Base-by-base conservation (phyloP, 345 rosid species). In the Gossypioides kirkii region DNA sequence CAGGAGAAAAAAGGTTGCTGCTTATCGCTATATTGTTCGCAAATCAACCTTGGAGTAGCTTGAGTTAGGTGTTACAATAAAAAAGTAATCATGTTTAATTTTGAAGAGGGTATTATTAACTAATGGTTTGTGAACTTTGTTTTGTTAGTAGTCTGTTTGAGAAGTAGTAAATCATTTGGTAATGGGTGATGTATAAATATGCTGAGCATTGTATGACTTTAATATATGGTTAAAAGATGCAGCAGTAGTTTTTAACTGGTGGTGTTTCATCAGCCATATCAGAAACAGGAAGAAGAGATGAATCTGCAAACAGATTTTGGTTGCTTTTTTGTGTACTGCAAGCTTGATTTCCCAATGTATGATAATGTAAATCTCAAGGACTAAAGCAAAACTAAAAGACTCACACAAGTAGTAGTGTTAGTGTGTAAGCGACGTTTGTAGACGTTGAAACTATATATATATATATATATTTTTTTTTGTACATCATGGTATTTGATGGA, bases 11-110 rank as follows among this genome's bases (percentile, higher is more conserved):
- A 95, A 90, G 83, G 97, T 93, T 0, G 99, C 97, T 2, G 98
- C 99, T 0, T 95, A 92, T 67, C 96, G 98, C 10, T 95, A 95
- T 84, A 32, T 85, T 36, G 99, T 95, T 58, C 85, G 88, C 64
- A 95, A 92, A 86, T 83, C 91, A 25, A 8, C 83, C 28, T 32
- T 77, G 8, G 81, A 74, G 70, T 86, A 65, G 75, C 6, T 52
- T 20, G 11, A 45, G 13, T 11, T 32, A 45, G 49, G 49, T 10
- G 49, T 32, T 32, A 5, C 38, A 32, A 32, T 32, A 32, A 32
- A 32, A 1, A 6, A 32, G 38, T 32, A 7, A 32, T 32, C 38
- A 32, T 32, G 22, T 53, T 53, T n/a, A 53, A 17, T n/a, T 32
- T 32, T 32, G 38, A 5, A 32, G 0, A 12, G 58, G 10, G 58